These are phyloP conservation scores for Beauveria sp. DNA, from an alignment of 2,329 filamentous ascomycete genomes.

Conservation along the genomic window DNA sequence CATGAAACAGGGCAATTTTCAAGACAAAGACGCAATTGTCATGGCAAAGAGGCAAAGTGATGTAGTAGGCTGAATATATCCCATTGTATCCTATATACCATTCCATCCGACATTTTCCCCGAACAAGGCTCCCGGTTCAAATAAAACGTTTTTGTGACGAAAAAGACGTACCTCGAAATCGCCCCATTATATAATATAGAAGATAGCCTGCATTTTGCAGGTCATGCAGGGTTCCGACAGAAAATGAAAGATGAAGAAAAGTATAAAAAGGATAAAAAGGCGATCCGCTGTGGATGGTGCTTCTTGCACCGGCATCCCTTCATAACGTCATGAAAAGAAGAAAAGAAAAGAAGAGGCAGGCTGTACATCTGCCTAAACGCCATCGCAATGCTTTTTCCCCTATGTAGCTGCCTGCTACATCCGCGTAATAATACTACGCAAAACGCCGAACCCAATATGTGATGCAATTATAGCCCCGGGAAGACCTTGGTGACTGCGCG, in stretches of 20 bases:
- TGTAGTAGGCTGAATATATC: too few relatives aligned
- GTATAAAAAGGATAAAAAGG: background rate
- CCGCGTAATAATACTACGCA: background rate
- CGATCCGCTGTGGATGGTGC: background rate
- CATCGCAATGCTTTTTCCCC: slow-evolving; percentile 8
- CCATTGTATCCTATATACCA: background rate
- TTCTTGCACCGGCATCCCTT: background rate
- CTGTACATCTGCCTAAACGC: background rate
- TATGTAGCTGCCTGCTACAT: background rate
- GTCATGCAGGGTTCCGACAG: background rate
- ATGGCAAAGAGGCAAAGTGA: background rate
- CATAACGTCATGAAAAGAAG: slow-evolving; percentile 5
- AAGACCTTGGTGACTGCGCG: slow-evolving; percentile 36
- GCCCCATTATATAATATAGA: background rate
- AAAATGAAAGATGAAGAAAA: background rate
- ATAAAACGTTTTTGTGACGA: background rate
- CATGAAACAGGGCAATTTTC: too few relatives aligned
- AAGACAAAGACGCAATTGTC: background rate
- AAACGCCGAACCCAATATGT: background rate
- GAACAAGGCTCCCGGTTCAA: background rate
- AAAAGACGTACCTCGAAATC: background rate
- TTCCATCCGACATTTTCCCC: background rate
- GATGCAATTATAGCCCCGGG: slow-evolving; percentile 23
- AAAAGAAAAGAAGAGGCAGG: background rate
- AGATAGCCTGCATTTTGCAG: background rate